Percentiles rank a stretch among this genome's conserved stretches.
These are phyloP conservation scores for Danielia reshetovae DNA, from an alignment of 805 yeast genomes.

Conservation along the genomic window DNA sequence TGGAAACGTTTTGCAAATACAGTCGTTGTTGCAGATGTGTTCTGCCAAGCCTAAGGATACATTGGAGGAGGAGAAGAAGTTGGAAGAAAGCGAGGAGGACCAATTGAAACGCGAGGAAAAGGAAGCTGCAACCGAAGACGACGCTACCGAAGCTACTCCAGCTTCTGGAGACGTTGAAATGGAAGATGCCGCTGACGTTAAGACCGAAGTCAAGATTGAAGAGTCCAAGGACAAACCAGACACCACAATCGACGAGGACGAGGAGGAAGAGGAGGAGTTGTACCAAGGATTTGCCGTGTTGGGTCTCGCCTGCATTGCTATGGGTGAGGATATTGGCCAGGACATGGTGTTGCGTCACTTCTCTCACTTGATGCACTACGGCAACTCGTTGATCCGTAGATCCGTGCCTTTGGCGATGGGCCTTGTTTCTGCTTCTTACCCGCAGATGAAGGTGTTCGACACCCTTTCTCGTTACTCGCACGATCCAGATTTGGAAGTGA, in stretches of 20 bases:
- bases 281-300: slow-evolving; percentile 87
- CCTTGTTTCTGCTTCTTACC: slow-evolving; percentile 84
- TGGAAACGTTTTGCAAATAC: slow-evolving; percentile 94
- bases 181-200: slow-evolving; percentile 16
- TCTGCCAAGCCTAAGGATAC: slow-evolving; percentile 64
- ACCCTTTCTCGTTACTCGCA: slow-evolving; percentile 95
- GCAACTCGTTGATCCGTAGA: slow-evolving; percentile 83
- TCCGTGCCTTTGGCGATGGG: slow-evolving; percentile 99
- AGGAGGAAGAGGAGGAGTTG: slow-evolving; percentile 48
- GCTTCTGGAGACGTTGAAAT: slow-evolving; percentile 14
- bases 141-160: slow-evolving; percentile 7
- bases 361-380: slow-evolving; percentile 97
- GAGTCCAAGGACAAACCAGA: slow-evolving; percentile 14
- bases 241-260: slow-evolving; percentile 13
- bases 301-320: slow-evolving; percentile 89
- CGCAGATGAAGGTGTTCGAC: slow-evolving; percentile 96
- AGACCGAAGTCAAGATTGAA: slow-evolving; percentile 1
- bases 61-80: slow-evolving; percentile 57
- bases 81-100: slow-evolving; percentile 43
- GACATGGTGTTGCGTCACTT: slow-evolving; percentile 97
- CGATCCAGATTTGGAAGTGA: slow-evolving; percentile 90
- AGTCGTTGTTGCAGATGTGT: slow-evolving; percentile 83
- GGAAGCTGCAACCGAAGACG: slow-evolving; percentile 22
- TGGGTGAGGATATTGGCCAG: slow-evolving; percentile 98
- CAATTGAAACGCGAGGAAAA: slow-evolving; percentile 17